phyloP scores from a whole-genome alignment of 345 rosid genomes.

The Nasturtium officinale region DNA sequence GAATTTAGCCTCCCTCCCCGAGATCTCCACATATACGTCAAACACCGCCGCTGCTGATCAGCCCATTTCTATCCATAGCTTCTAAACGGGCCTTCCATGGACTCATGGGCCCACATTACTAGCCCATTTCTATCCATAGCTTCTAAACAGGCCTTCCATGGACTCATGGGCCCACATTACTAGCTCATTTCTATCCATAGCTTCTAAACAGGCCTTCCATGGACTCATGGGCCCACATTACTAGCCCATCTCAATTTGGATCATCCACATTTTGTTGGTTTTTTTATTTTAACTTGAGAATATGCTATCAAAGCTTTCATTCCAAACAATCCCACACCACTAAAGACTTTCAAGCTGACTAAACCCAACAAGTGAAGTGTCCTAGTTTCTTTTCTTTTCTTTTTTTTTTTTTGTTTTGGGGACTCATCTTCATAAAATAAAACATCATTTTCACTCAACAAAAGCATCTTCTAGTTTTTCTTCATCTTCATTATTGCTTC shows the following conservation, averaged over 20 bases:
- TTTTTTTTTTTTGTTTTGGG: background rate
- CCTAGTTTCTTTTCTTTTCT: background rate
- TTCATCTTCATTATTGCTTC: slow-evolving; percentile 31
- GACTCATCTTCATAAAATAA: background rate
- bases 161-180: background rate
- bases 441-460: slow-evolving; percentile 2
- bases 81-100: background rate
- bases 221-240: background rate
- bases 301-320: background rate
- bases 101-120: background rate
- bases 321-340: background rate
- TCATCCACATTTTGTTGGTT: no score
- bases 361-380: background rate
- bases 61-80: background rate
- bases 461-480: slow-evolving; percentile 8
- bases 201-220: background rate
- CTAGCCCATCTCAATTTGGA: background rate
- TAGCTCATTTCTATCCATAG: background rate
- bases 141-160: background rate
- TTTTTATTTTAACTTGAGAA: background rate
- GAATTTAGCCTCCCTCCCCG: background rate
- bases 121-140: background rate
- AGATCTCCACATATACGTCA: background rate
- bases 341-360: background rate
- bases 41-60: background rate